phyloP scores from a whole-genome alignment of 2,329 filamentous ascomycete species.

The Hypoxylon sp. region DNA sequence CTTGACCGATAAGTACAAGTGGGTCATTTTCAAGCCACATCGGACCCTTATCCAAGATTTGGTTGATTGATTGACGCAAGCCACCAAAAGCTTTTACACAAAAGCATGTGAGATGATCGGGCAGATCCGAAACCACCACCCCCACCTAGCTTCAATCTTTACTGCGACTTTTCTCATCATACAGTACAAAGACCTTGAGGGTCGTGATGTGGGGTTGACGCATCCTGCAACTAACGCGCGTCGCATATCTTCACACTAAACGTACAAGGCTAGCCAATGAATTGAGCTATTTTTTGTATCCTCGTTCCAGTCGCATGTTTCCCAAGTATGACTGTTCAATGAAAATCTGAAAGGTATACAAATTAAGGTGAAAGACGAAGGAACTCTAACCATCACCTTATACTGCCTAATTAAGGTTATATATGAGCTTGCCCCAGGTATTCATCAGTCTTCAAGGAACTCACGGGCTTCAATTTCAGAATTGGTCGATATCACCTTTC shows the following conservation, averaged over 20 bases:
- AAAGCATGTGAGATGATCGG: conserved; percentile 33
- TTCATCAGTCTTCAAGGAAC: background rate
- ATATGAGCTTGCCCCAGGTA: background rate
- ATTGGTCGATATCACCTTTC: background rate
- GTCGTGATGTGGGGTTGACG: conserved; percentile 43
- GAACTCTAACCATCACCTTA: background rate
- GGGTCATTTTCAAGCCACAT: conserved; percentile 12
- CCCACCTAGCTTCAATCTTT: conserved; percentile 22
- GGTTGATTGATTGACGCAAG: background rate
- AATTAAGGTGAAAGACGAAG: background rate
- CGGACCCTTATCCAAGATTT: conserved; percentile 18
- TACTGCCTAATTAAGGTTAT: background rate
- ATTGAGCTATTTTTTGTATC: conserved; percentile 44
- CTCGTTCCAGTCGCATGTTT: conserved; percentile 10
- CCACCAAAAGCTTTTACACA: conserved; percentile 13
- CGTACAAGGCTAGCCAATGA: conserved; percentile 45
- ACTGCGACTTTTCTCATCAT: conserved; percentile 16
- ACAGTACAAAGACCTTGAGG: conserved; percentile 16
- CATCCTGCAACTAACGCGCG: conserved; percentile 33
- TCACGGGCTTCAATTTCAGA: background rate
- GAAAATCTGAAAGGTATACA: background rate
- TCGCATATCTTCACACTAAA: conserved; percentile 21
- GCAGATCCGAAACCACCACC: conserved; percentile 33
- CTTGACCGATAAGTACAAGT: background rate
- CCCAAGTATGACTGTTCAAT: background rate